Evolutionary conservation across 257 asterid genomes (phyloP).

Genomic region (Petunia secreta): DNA sequence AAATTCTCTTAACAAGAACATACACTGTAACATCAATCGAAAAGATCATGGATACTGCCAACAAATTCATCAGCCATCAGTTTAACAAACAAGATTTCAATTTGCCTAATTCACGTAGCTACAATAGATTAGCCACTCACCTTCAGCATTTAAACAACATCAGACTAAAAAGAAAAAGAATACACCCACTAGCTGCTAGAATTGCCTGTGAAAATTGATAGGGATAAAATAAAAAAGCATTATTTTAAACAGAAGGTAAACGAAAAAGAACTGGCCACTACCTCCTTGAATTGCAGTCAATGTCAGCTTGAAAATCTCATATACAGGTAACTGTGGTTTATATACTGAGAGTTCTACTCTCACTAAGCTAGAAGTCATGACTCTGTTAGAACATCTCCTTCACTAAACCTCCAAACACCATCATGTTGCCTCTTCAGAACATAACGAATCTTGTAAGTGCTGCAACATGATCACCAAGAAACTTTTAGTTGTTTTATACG

Average conservation of each 20-base stretch:
- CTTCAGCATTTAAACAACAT: neutral
- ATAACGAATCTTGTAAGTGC: conserved; percentile 86
- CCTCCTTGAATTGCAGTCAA: conserved; percentile 31
- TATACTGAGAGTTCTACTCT: conserved; percentile 21
- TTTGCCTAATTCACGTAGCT: neutral
- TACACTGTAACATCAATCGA: neutral
- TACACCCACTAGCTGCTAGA: conserved; percentile 42
- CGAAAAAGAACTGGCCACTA: conserved; percentile 22
- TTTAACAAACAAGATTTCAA: neutral
- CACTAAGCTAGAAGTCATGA: conserved; percentile 38
- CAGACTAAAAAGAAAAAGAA: conserved; percentile 33
- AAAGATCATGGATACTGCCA: neutral
- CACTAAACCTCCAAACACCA: conserved; percentile 88
- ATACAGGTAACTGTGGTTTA: conserved; percentile 40
- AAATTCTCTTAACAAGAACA: conserved; percentile 10
- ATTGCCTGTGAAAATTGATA: conserved; percentile 31
- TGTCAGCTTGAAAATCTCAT: conserved; percentile 34
- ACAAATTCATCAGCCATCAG: neutral
- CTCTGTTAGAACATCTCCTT: conserved; percentile 65
- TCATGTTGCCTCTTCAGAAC: conserved; percentile 74
- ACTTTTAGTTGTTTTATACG: conserved; percentile 20
- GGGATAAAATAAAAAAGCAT: neutral
- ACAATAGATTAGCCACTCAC: conserved; percentile 11
- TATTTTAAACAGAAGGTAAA: conserved; percentile 9
- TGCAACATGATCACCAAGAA: conserved; percentile 47